Evolutionary conservation across 148 eudicot species (phyloP).

Genomic region (Diospyros lotus): DNA sequence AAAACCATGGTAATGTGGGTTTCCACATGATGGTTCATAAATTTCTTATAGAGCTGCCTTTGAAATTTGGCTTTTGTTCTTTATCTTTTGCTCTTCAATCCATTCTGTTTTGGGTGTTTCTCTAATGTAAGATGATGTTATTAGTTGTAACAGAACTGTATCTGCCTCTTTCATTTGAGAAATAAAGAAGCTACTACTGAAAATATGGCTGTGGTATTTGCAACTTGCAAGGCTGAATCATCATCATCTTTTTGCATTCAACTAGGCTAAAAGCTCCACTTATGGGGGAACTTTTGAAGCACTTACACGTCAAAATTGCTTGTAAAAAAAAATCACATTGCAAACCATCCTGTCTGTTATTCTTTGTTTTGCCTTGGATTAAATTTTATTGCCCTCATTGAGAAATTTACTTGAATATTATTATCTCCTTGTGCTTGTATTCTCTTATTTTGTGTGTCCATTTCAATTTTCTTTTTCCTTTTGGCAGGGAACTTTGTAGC

Average conservation of each 20-base stretch:
- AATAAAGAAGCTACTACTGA: not conserved
- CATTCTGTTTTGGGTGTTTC: not conserved
- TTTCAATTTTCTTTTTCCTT: slow-evolving; percentile 2
- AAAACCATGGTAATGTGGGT: too few species aligned
- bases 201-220: not conserved
- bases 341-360: not conserved
- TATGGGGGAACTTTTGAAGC: not conserved
- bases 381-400: not conserved
- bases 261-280: not conserved
- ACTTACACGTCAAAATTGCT: not conserved
- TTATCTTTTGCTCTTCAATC: not conserved
- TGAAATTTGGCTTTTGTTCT: not conserved
- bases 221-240: not conserved
- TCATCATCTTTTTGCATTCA: not conserved
- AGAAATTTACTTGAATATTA: not conserved
- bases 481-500: slow-evolving; percentile 83
- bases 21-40: too few species aligned
- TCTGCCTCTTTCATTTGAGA: not conserved
- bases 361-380: not conserved
- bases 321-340: not conserved
- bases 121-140: not conserved
- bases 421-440: not conserved
- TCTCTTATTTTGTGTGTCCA: not conserved
- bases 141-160: not conserved
- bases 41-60: too few species aligned